Conservation (phyloP, 2,329 filamentous ascomycete species). For the Phialemonium atrogriseum region DNA sequence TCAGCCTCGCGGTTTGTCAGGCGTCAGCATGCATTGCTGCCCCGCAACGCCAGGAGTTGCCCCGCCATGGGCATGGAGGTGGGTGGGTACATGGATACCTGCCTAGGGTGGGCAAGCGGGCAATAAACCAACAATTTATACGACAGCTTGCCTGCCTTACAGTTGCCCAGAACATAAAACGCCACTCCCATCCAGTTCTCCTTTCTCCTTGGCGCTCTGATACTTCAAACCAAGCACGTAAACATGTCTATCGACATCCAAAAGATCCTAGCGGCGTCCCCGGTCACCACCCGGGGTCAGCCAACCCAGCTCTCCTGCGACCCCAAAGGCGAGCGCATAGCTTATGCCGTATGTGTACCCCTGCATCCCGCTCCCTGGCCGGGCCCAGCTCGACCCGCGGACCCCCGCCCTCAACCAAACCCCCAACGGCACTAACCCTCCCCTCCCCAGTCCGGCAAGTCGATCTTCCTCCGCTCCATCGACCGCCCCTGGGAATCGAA, state of each 20-base stretch:
- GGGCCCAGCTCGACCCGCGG: not conserved
- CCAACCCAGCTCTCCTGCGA: slow-evolving; percentile 85
- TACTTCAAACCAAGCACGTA: not conserved
- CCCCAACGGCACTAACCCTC: not conserved
- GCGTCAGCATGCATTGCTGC: slow-evolving; percentile 13
- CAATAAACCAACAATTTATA: too few species aligned
- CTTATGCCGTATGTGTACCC: slow-evolving; percentile 67
- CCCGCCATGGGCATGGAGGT: too few species aligned
- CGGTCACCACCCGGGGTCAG: slow-evolving; percentile 74
- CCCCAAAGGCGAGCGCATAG: slow-evolving; percentile 81
- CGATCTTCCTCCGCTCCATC: slow-evolving; percentile 90
- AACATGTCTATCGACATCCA: slow-evolving; percentile 48
- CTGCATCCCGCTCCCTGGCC: not conserved
- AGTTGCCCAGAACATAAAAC: slow-evolving; percentile 1
- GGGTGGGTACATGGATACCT: too few species aligned
- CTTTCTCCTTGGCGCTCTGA: slow-evolving; percentile 1
- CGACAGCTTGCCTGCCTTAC: slow-evolving; percentile 1
- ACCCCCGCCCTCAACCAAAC: slow-evolving; percentile 1
- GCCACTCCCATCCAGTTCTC: not conserved
- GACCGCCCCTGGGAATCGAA: slow-evolving; percentile 77
- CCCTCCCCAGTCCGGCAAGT: slow-evolving; percentile 72
- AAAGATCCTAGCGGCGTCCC: slow-evolving; percentile 76
- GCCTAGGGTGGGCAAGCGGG: too few species aligned
- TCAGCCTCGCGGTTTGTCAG: slow-evolving; percentile 14
- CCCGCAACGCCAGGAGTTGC: slow-evolving; percentile 14